Conservation (phyloP, 108 stramenopile species). For the Skeletonema marinoi region DNA sequence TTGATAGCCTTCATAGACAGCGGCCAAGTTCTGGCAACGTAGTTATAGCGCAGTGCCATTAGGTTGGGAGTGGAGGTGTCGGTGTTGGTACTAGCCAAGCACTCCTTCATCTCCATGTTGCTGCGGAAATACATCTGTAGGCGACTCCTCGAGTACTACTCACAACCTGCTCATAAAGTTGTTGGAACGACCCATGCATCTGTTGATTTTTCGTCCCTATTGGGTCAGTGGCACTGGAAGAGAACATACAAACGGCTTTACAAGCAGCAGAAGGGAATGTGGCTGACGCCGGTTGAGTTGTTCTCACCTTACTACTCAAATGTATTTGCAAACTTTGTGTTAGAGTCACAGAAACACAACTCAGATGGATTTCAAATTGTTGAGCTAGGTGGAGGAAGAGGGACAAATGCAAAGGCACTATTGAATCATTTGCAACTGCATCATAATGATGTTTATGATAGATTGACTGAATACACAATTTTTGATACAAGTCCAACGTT, state of each 20-base stretch:
- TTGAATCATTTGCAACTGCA: conserved; percentile 54
- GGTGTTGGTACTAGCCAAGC: too few species aligned
- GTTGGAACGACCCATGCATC: conserved; percentile 29
- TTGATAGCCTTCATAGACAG: too few species aligned
- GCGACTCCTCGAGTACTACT: conserved; percentile 44
- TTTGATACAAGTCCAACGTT: conserved; percentile 81
- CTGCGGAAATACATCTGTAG: conserved; percentile 27
- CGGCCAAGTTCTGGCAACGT: too few species aligned
- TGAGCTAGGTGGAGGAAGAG: conserved; percentile 83
- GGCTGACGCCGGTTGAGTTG: conserved; percentile 87
- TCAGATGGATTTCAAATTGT: conserved; percentile 57
- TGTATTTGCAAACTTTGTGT: conserved; percentile 71
- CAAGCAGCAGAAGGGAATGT: conserved; percentile 73
- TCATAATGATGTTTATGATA: conserved; percentile 58
- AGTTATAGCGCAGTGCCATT: too few species aligned
- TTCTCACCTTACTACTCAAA: conserved; percentile 79
- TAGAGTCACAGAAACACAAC: conserved; percentile 5
- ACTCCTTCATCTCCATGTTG: background rate
- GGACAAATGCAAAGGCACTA: conserved; percentile 78
- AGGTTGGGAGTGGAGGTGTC: too few species aligned
- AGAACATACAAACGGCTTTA: conserved; percentile 55
- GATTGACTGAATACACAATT: conserved; percentile 64
- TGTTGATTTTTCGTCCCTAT: conserved; percentile 54
- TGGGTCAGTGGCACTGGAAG: conserved; percentile 84
- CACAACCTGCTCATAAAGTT: conserved; percentile 48